Evolutionary conservation across 305 asterid species (phyloP), one percentile per base, ranked within the genome.

Genomic region (Caryopteris hybrid): DNA sequence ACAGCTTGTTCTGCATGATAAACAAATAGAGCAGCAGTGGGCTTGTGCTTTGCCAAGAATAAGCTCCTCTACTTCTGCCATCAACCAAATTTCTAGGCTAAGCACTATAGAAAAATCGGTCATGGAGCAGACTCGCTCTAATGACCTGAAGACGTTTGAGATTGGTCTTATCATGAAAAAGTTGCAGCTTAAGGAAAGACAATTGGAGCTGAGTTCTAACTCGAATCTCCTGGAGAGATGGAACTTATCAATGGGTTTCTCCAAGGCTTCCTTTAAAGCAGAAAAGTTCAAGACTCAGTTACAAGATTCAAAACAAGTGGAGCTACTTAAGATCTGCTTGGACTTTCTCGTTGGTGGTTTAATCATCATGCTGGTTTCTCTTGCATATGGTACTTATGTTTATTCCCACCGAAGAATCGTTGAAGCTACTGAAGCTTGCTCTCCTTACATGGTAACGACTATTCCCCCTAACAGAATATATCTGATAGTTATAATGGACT

Each of bases 301-400:
- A 41, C 92, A 80, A 68, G 99, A 89, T 39, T 39, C 84, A 5
- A 86, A 87, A 73, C 85, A 85, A 69, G 85, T 79, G 59, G 98
- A 94, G 79, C 79, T 94, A 71, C 89, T 87, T 23, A 85, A 68
- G 54, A 78, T 69, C 71, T 91, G 96, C 84, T 58, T 89, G 60
- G 99, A 94, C 81, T 83, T 88, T 76, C 83, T 94, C 8, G 97
- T 94, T 59, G 72, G 89, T 18, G 97, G 98, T 67, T 64, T 94
- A 59, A 36, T 94, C 43, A 68, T 80, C 64, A 91, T 94, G 99
- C 43, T 94, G 71, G 74, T 60, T 4, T 62, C 89, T 50, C 84
- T 91, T 34, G 86, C 80, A 8, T 94, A 91, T 66, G 97, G 97
- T 71, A 80, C 87, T 61, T 94, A 79, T 66, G 79, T 81, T 59